Base-by-base conservation (phyloP, 768 basidiomycete species). In the Tylopilus balloui region DNA sequence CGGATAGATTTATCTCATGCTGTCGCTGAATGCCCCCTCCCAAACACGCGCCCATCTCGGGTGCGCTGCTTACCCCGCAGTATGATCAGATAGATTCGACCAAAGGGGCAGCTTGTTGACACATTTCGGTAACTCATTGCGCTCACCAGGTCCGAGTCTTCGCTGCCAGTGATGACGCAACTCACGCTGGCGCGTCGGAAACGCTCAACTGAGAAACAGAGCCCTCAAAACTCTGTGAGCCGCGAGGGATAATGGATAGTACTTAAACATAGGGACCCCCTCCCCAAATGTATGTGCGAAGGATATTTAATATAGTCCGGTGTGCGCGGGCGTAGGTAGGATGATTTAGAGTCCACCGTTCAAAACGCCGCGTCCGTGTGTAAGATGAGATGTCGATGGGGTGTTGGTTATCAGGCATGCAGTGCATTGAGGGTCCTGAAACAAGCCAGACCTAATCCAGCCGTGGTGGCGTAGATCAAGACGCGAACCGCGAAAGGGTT, bases 401-500 rank as follows among this genome's bases (percentile, higher is more conserved):
- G 6, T 14, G 24, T 9, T 13, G 3, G 39, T 7, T n/a, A 47
- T 52, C 35, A 68, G 24, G 68, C 54, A 51, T 87, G 87, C 10
- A 86, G 55, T 15, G 62, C 59, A 58, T 92, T 91, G 44, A 91
- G 65, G 2, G 65, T 48, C 61, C 73, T 71, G 60, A 91, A 85
- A 6, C 78, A 78, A 11, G 71, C 34, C 31, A 79, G 70, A 2
- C 83, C 83, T 20, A 86, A 65, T 1, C 69, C 45, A 1, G 77
- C 73, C 1, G 78, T 74, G 6, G 67, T 73, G 28, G 61, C 59
- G 66, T 92, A 92, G 31, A 91, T 87, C 7, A 62, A 66, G 12
- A 83, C 53, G 13, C 88, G 77, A 25, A 73, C 66, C 8, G 59
- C 54, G 17, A 82, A 68, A 0, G 79, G 69, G 59, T 76, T 83